Evolutionary conservation across 345 rosid genomes (phyloP), one percentile per base, ranked within the genome.

Genomic region (Salix brachista): DNA sequence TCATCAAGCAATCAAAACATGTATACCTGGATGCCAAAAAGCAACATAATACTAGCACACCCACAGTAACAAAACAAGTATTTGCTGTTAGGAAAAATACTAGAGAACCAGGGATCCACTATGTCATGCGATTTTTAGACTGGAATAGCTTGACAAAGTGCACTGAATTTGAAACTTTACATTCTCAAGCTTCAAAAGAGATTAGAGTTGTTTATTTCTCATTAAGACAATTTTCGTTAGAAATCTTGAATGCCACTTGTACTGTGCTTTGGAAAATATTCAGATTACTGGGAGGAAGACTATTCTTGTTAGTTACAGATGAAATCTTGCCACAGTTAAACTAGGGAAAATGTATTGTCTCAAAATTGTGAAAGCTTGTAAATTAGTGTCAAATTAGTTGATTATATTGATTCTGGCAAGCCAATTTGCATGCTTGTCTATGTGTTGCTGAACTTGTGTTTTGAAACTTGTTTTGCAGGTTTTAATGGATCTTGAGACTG

Each of bases 401-500:
- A 21, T 8, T 21, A 54, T 54, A 54, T 54, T 21, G 8, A 54
- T 54, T n/a, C 60, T 54, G 60, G 4, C 11, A 54, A 54, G 25
- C 4, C 60, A 7, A 19, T 54, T 0, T 54, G 25, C 21, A 54
- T 54, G 25, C 12, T 21, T 9, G 2, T 54, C 60, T 7, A 19
- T 54, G 23, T 54, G 60, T 58, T 58, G 4, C 64, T 9, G 2
- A 4, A 23, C 64, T n/a, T 12, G 26, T 3, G 28, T 2, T 69
- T 50, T 52, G 61, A 5, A 50, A 4, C 52, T 42, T 67, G 10
- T 16, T 77, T 56, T 69, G 75, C 80, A 76, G 78, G 48, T 10
- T 78, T 66, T 72, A 75, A 96, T 96, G 99, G 98, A 96, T 89
- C 77, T 96, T 74, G 92, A 91, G 77, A 93, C 97, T 23, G 99